These are phyloP conservation scores for Lipomyces kockii DNA, from an alignment of 805 yeast genomes.

Conservation along the genomic window DNA sequence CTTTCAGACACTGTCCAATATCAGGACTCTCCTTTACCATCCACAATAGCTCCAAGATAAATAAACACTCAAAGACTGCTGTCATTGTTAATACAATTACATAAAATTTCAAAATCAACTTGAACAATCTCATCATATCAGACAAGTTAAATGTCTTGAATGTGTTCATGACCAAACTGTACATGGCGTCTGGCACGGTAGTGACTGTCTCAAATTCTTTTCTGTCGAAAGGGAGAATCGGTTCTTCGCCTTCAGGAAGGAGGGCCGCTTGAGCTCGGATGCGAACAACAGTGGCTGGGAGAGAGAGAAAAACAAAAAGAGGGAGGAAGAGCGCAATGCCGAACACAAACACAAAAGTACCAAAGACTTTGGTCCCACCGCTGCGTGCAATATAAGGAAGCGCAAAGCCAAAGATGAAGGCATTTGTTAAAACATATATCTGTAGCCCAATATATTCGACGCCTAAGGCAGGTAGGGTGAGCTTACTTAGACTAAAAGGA, in stretches of 20 bases:
- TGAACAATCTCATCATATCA: constrained; percentile 5
- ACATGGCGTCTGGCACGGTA: constrained; percentile 8
- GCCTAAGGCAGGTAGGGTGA: constrained; percentile 8
- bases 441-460: not conserved
- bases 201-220: constrained; percentile 6
- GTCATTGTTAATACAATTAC: not conserved
- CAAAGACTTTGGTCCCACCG: constrained; percentile 4
- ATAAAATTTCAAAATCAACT: not conserved
- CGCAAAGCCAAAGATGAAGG: not conserved
- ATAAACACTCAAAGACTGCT: not conserved
- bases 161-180: not conserved
- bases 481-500: constrained; percentile 4
- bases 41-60: not conserved
- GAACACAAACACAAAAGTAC: not conserved
- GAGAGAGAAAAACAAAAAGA: constrained; percentile 6
- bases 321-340: constrained; percentile 3
- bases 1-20: constrained; percentile 3
- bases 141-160: constrained; percentile 6
- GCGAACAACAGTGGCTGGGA: constrained; percentile 14
- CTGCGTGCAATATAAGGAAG: not conserved
- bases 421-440: not conserved
- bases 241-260: constrained; percentile 17
- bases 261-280: constrained; percentile 16
- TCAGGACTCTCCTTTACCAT: constrained; percentile 10
- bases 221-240: constrained; percentile 12